A percentile compares a stretch with the other conserved stretches of the same genome.
Evolutionary conservation across 805 yeast genomes (phyloP).

Genomic region (Kockiozyma suomiensis): DNA sequence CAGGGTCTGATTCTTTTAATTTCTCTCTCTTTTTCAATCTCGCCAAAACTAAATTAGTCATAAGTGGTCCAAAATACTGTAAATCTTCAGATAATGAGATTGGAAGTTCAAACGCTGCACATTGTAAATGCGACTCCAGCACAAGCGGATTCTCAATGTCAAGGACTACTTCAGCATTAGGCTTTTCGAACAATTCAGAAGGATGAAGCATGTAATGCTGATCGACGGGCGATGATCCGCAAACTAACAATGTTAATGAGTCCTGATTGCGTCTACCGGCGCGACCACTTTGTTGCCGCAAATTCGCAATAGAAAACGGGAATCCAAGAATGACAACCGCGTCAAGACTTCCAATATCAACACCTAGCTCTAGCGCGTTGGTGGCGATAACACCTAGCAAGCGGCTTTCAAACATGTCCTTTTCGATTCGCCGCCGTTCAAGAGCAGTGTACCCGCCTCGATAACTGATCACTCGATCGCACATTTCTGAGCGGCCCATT

Average conservation of each 20-base stretch:
- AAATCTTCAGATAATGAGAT: slow-evolving; percentile 56
- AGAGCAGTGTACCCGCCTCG: slow-evolving; percentile 91
- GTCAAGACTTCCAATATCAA: slow-evolving; percentile 90
- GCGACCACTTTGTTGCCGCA: slow-evolving; percentile 95
- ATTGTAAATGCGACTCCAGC: slow-evolving; percentile 82
- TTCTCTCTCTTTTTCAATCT: slow-evolving; percentile 19
- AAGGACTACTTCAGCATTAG: slow-evolving; percentile 57
- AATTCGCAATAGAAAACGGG: slow-evolving; percentile 81
- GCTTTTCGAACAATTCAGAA: slow-evolving; percentile 54
- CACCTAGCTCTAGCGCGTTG: slow-evolving; percentile 92
- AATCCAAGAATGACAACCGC: slow-evolving; percentile 92
- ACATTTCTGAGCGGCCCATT: slow-evolving; percentile 47
- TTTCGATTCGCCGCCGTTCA: slow-evolving; percentile 85
- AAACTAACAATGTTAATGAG: slow-evolving; percentile 81
- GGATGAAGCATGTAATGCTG: slow-evolving; percentile 79
- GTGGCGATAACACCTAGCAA: slow-evolving; percentile 89
- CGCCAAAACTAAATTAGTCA: slow-evolving; percentile 44
- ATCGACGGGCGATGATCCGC: slow-evolving; percentile 81
- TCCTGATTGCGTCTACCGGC: slow-evolving; percentile 90
- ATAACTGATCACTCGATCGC: slow-evolving; percentile 80
- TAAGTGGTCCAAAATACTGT: slow-evolving; percentile 56
- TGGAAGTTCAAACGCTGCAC: slow-evolving; percentile 90
- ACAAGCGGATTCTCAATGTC: slow-evolving; percentile 65
- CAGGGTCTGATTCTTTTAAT: slow-evolving; percentile 42
- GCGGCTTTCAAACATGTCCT: slow-evolving; percentile 85